phyloP scores from a whole-genome alignment of 2,329 filamentous ascomycete species.

The Cercospora sesami region DNA sequence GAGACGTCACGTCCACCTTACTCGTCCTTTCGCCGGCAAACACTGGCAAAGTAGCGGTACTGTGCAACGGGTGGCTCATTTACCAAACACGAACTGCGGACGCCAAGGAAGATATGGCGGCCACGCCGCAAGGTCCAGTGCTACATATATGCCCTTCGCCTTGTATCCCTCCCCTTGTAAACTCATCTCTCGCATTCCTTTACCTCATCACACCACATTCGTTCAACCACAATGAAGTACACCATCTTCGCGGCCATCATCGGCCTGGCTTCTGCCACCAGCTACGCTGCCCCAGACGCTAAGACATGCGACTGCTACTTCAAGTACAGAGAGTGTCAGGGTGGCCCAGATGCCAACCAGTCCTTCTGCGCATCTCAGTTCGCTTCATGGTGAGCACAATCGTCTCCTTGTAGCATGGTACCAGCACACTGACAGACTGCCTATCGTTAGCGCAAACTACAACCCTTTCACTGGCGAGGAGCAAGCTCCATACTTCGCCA shows the following conservation, averaged over 20 bases:
- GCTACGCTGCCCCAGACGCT: neutral
- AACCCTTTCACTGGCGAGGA: neutral
- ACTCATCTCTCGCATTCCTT: neutral
- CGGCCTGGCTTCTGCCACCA: neutral
- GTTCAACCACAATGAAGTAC: neutral
- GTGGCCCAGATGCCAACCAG: constrained; percentile 12
- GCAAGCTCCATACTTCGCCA: neutral
- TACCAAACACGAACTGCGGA: neutral
- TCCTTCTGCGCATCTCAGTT: constrained; percentile 13
- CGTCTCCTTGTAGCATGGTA: neutral
- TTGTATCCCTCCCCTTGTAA: neutral
- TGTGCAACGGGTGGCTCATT: neutral
- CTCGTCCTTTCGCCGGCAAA: neutral
- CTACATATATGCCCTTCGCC: neutral
- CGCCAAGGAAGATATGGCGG: neutral
- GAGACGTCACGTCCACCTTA: neutral
- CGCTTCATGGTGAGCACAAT: neutral
- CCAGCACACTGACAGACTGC: neutral
- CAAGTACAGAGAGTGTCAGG: neutral
- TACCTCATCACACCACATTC: neutral
- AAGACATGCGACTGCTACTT: neutral
- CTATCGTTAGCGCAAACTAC: neutral
- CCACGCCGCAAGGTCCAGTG: neutral
- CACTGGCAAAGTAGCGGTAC: neutral
- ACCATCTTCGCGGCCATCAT: neutral